Base-by-base conservation (phyloP, 1,139 yeast species). In the Yamadazyma jaroonii region DNA sequence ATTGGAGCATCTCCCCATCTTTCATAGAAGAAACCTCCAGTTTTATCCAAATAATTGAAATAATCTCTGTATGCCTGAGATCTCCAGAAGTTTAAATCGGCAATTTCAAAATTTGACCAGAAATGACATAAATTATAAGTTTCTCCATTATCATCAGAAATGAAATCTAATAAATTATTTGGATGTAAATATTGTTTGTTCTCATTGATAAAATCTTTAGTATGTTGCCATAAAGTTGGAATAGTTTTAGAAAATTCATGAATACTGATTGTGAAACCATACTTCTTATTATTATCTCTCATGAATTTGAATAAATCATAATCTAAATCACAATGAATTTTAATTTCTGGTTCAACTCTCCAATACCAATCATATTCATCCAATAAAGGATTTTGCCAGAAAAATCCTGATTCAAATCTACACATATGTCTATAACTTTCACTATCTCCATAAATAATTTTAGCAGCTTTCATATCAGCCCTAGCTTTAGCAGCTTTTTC, bases 1-100 rank as follows among this genome's bases (percentile, higher is more conserved):
- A 88, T 79, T 5, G 96, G 96, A 0, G 96, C 96, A 61, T 89
- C 96, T 24, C 96, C 96, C 97, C 97, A 89, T 57, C 96, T 72
- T 59, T 89, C 96, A 59, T 89, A 89, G 64, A 85, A 89, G 65
- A 89, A 89, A 3, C 95, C 95, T 28, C 96, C 96, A 1, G 82
- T 72, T 42, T 68, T 54, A 57, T 89, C 97, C 49, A 89, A 70
- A 48, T 72, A 62, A 13, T 85, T 78, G 52, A 89, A 89, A 61
- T 80, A 89, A 31, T 72, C 73, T 11, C 69, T 59, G 59, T 89
- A 89, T 2, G 81, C 80, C 31, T 76, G 70, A 9, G 78, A 63
- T 50, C 95, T 65, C 83, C 87, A 87, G 55, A 89, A 82, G 46
- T 83, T 82, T 50, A 89, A 68, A 43, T 79, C 77, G 1, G 83